Percentiles rank a stretch among this genome's conserved stretches.
These are phyloP conservation scores for Pseudozyma sp. DNA, from an alignment of 1,284 basidiomycete species.

Conservation along the genomic window DNA sequence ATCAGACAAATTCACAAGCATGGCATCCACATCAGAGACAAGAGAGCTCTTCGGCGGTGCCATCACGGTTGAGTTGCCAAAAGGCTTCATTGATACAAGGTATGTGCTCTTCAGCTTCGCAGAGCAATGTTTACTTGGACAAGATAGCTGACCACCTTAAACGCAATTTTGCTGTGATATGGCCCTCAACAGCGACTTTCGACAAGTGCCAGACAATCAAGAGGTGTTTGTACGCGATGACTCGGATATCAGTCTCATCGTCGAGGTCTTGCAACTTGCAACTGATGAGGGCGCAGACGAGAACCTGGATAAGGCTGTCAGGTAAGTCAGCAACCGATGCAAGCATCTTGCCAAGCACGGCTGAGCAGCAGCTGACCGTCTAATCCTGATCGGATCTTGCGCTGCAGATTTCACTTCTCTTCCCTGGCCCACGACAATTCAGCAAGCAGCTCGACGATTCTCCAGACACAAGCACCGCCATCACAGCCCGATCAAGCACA, in stretches of 20 bases:
- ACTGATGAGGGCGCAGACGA: constrained; percentile 74
- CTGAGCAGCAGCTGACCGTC: background rate
- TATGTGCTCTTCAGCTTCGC: constrained; percentile 70
- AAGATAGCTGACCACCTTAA: background rate
- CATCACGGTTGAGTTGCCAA: constrained; percentile 77
- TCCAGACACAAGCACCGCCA: constrained; percentile 68
- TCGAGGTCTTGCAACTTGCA: constrained; percentile 86
- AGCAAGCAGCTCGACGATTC: constrained; percentile 74
- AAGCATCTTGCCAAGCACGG: too few relatives aligned
- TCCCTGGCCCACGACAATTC: constrained; percentile 92
- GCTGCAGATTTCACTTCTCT: constrained; percentile 84
- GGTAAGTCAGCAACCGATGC: constrained; percentile 42
- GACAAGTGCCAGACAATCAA: constrained; percentile 96
- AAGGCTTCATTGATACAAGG: constrained; percentile 84
- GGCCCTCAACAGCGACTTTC: constrained; percentile 76
- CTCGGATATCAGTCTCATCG: constrained; percentile 80
- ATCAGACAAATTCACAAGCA: background rate
- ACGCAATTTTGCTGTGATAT: background rate
- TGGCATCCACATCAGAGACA: constrained; percentile 13
- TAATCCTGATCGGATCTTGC: background rate
- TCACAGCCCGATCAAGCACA: constrained; percentile 8
- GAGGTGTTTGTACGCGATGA: constrained; percentile 86
- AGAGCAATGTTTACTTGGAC: too few relatives aligned
- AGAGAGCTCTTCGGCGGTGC: constrained; percentile 76
- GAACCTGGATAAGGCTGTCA: constrained; percentile 62